Base-by-base conservation (phyloP, 75 land plant species). In the Ceratopteris richardii region DNA sequence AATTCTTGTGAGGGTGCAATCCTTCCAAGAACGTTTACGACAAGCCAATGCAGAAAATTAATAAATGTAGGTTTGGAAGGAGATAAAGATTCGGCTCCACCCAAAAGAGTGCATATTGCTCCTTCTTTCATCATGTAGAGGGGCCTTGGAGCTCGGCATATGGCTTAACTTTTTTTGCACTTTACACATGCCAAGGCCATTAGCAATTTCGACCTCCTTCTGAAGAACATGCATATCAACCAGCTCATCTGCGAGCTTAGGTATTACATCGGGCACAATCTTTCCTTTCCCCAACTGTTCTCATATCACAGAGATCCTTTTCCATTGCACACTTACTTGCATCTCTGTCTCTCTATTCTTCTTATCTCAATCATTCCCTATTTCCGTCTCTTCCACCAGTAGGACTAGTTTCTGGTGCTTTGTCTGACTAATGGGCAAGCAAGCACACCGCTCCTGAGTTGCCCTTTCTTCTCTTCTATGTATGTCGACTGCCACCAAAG, bases 1-100 rank as follows among this genome's bases (percentile, higher is more conserved):
- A n/a, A n/a, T n/a, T n/a, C 68, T 46, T 18, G 25, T 6, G 51
- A 31, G 21, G 68, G 68, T 30, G 66, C 33, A 13, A 58, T 66
- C 12, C 29, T 13, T 18, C 68, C 53, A 41, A 53, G 68, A 29
- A 62, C 63, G 40, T 66, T 63, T 20, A 44, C 40, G 13, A 66
- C 33, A 5, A 66, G 56, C 68, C 68, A 66, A 44, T 66, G 68
- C 23, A 66, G 18, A 37, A 64, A 66, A 28, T 29, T 22, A 17
- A 20, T 25, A 17, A 27, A 26, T 1, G 1, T n/a, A 0, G 52
- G 68, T 0, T 66, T 21, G 22, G 13, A 18, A 13, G 68, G 68
- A 16, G 26, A 21, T 14, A 67, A 67, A 2, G 66, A 66, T 44
- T 66, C 66, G 66, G 68, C n/a, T 66, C 68, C 0, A 66, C 68